phyloP scores from a whole-genome alignment of 2,329 filamentous ascomycete genomes.

The Penicillium sp. region DNA sequence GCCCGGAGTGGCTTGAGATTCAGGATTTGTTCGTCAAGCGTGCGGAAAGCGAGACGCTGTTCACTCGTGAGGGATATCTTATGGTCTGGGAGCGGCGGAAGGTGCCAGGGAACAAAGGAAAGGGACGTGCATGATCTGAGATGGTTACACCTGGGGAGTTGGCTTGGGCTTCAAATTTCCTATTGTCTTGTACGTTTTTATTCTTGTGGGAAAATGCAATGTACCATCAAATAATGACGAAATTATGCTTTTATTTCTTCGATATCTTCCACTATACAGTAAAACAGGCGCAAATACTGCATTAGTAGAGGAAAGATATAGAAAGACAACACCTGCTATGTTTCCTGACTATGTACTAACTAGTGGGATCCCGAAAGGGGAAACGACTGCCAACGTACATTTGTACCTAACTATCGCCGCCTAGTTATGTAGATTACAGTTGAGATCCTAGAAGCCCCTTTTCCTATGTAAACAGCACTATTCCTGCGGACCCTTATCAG shows the following conservation, averaged over 20 bases:
- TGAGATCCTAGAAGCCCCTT: no score
- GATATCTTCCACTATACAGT: background rate
- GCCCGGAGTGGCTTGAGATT: slow-evolving; percentile 85
- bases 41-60: slow-evolving; percentile 82
- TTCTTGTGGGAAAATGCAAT: slow-evolving; percentile 1
- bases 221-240: slow-evolving; percentile 18
- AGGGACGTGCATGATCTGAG: slow-evolving; percentile 20
- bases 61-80: slow-evolving; percentile 89
- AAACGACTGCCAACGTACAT: no score
- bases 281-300: background rate
- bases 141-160: background rate
- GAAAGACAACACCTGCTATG: background rate
- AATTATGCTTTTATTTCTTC: background rate
- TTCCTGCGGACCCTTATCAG: no score
- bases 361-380: no score
- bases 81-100: slow-evolving; percentile 93
- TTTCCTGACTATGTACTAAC: background rate
- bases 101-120: slow-evolving; percentile 40
- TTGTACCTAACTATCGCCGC: no score
- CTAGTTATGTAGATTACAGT: no score
- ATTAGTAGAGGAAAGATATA: background rate
- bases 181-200: background rate
- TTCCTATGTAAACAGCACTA: no score
- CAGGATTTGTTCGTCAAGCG: slow-evolving; percentile 93
- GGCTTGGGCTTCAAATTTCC: background rate